Percentiles rank a stretch among this genome's conserved stretches.
These are phyloP conservation scores for Microsporum ferrugineum DNA, from an alignment of 2,329 filamentous ascomycete species.

Conservation along the genomic window DNA sequence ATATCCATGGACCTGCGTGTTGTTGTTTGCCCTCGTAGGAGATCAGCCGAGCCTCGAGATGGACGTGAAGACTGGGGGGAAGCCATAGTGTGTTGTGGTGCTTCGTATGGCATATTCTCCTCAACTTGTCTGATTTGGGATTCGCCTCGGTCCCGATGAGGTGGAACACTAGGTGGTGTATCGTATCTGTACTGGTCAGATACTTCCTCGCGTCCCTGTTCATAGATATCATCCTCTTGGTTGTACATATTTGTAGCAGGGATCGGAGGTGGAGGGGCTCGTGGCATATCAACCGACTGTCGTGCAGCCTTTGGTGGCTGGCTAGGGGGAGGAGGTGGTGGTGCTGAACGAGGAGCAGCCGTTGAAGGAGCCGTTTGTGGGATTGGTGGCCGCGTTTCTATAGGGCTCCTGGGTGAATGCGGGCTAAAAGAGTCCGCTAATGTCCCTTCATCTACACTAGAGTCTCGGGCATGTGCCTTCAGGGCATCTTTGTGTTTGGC, in stretches of 20 bases:
- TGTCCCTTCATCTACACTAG: constrained; percentile 60
- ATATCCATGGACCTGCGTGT: constrained; percentile 62
- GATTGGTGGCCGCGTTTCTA: constrained; percentile 38
- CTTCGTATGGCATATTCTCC: constrained; percentile 19
- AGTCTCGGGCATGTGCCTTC: constrained; percentile 66
- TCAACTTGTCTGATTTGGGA: neutral
- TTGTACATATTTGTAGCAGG: constrained; percentile 34
- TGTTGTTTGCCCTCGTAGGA: constrained; percentile 41
- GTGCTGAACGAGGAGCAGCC: constrained; percentile 43
- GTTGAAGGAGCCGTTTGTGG: constrained; percentile 40
- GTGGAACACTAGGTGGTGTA: constrained; percentile 8
- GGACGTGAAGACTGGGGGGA: constrained; percentile 33
- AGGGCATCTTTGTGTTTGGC: constrained; percentile 89
- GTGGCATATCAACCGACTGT: constrained; percentile 58
- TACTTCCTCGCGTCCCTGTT: constrained; percentile 45
- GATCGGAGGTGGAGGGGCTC: constrained; percentile 54
- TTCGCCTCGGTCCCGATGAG: constrained; percentile 19
- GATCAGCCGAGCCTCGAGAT: constrained; percentile 50
- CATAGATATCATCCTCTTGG: constrained; percentile 26
- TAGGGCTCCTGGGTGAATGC: constrained; percentile 36
- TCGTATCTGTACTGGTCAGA: constrained; percentile 44
- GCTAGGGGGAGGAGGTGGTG: constrained; percentile 52
- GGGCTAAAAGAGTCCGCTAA: constrained; percentile 44
- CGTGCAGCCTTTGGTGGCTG: constrained; percentile 48
- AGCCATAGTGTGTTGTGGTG: constrained; percentile 32